Base-by-base conservation (phyloP, 1,284 basidiomycete genomes). In the Ustilago tritici region DNA sequence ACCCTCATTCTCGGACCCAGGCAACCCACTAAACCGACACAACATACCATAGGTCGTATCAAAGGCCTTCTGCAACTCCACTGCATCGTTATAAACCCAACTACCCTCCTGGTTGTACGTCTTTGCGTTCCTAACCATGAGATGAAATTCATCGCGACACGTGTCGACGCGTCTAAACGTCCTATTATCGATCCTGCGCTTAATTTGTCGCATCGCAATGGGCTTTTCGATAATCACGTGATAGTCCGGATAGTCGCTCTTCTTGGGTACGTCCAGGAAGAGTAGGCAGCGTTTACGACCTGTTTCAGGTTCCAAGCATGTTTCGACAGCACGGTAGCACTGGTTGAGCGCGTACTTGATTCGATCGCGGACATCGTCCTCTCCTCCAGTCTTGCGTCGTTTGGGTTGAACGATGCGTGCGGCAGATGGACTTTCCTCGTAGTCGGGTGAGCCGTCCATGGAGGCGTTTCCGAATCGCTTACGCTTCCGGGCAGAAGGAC, bases 111-210 rank as follows among this genome's bases (percentile, higher is more conserved):
- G 82, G 59, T 86, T 83, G 77, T 85, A 85, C 35, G 80, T 84
- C 82, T 93, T 91, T 5, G 96, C 95, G 84, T 99, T 99, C 85
- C 91, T 89, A 87, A 96, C 96, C 92, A 98, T 95, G 58, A 95
- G 90, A 72, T 88, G 86, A 90, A 94, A 94, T 87, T 98, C 95
- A 57, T 91, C 90, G 61, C 90, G 89, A 88, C 92, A 95, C 56
- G 90, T 88, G 40, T 90, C 88, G 50, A 95, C 91, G 50, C 88
- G 91, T 87, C 93, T 93, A 89, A 95, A 94, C 64, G 90, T 89
- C 43, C 90, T 89, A 66, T 90, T 89, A 70, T 90, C 91, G 68
- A 92, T 90, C 36, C 93, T 92, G 84, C 95, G 95, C 70, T 93
- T 92, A 83, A 98, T 92, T 75, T 92, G 91, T 32, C 93, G 92